Evolutionary conservation across 73 alveolate genomes (phyloP).

Genomic region (Paramecium primaurelia): DNA sequence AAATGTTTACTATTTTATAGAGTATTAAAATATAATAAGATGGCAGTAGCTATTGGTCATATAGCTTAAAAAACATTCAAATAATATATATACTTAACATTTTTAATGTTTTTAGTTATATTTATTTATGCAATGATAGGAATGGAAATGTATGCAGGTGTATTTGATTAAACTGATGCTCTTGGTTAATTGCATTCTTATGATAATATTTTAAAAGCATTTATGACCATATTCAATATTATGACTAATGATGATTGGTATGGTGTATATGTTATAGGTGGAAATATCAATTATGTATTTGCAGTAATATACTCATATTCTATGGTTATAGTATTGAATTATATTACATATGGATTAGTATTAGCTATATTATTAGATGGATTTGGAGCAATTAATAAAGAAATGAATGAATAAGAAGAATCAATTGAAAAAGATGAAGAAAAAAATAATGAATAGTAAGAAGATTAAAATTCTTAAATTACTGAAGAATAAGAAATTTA

Average conservation of each 20-base stretch:
- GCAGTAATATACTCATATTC: background rate
- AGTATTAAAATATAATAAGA: background rate
- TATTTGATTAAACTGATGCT: background rate
- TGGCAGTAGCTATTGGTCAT: slow-evolving; percentile 15
- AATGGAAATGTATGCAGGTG: background rate
- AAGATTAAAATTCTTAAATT: background rate
- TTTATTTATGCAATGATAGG: slow-evolving; percentile 25
- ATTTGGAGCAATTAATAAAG: background rate
- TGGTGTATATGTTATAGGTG: background rate
- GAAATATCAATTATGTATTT: background rate
- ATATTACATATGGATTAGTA: slow-evolving; percentile 33
- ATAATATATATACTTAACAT: background rate
- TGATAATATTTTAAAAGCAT: slow-evolving; percentile 42
- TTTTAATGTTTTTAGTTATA: background rate
- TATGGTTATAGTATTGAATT: slow-evolving; percentile 3
- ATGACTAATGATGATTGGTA: slow-evolving; percentile 45
- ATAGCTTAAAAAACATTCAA: slow-evolving; percentile 31
- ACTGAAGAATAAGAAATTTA: background rate
- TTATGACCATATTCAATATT: slow-evolving; percentile 10
- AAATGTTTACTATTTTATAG: slow-evolving; percentile 24
- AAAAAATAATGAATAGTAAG: background rate
- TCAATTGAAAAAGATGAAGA: background rate
- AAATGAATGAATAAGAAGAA: background rate
- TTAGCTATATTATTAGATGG: slow-evolving; percentile 29
- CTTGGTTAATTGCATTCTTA: slow-evolving; percentile 15